Evolutionary conservation across 495 filamentous ascomycete species (phyloP).

Genomic region (Terfezia boudieri): DNA sequence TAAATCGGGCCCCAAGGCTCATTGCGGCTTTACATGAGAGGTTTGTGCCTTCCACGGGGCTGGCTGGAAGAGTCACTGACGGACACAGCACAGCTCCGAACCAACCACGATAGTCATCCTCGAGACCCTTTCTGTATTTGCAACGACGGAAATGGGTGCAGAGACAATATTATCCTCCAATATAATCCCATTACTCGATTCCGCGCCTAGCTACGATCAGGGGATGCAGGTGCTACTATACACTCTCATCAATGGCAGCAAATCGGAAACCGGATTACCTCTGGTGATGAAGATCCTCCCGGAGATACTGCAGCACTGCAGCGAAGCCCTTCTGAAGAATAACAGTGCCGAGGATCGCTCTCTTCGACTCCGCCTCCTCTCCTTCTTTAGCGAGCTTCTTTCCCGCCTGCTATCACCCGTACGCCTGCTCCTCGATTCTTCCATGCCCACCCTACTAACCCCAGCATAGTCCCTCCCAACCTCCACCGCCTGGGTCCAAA

Average conservation of each 20-base stretch:
- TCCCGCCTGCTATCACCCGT: slow-evolving; percentile 6
- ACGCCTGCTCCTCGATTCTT: background rate
- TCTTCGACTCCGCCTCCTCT: slow-evolving; percentile 1
- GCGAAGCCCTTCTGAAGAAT: background rate
- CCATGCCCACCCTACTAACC: background rate
- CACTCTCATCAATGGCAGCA: slow-evolving; percentile 25
- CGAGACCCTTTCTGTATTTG: slow-evolving; percentile 30
- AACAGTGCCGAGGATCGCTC: background rate
- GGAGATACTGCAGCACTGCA: slow-evolving; percentile 3
- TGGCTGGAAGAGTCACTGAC: too few relatives aligned
- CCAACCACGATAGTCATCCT: slow-evolving; percentile 30
- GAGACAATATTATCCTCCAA: slow-evolving; percentile 25
- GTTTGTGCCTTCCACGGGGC: slow-evolving; percentile 4
- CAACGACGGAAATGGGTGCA: slow-evolving; percentile 21
- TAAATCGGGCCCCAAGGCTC: slow-evolving; percentile 28
- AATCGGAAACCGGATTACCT: background rate
- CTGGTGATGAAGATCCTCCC: slow-evolving; percentile 1
- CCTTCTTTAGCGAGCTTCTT: slow-evolving; percentile 10
- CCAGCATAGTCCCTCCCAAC: slow-evolving; percentile 7
- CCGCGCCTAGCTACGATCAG: slow-evolving; percentile 28
- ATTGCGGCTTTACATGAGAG: slow-evolving; percentile 29
- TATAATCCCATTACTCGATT: slow-evolving; percentile 28
- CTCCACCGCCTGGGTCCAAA: slow-evolving; percentile 16
- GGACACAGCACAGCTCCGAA: slow-evolving; percentile 12
- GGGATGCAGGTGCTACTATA: slow-evolving; percentile 29